Evolutionary conservation across 1,284 basidiomycete species (phyloP), one percentile per base, ranked within the genome.

Genomic region (Papiliotrema fonsecae): DNA sequence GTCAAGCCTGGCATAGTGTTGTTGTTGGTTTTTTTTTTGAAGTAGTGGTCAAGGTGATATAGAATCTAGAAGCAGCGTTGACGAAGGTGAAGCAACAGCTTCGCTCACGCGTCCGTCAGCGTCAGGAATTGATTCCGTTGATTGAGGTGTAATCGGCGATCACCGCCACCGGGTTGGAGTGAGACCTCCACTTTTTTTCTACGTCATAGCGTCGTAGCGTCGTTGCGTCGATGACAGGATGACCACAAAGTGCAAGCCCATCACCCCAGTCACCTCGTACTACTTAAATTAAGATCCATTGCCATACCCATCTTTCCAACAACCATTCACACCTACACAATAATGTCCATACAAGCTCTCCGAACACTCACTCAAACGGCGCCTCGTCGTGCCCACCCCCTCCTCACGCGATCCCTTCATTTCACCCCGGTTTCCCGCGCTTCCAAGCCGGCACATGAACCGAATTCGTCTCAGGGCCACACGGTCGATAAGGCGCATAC

Each of bases 1-100:
- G 72, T 74, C 27, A 74, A 57, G 14, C 72, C 72, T 32, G 65
- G 65, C 72, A 74, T 73, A 9, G 27, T 63, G 37, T 30, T 25
- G 25, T n/a, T n/a, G n/a, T n/a, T n/a, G n/a, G n/a, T n/a, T n/a
- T n/a, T n/a, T n/a, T n/a, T n/a, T n/a, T n/a, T n/a, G n/a, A n/a
- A n/a, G n/a, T n/a, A n/a, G n/a, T n/a, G n/a, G n/a, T n/a, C n/a
- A n/a, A n/a, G n/a, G n/a, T n/a, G n/a, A n/a, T n/a, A n/a, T n/a
- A n/a, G n/a, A n/a, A n/a, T n/a, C n/a, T n/a, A n/a, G 5, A 32
- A 13, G 19, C 24, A 38, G 21, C 34, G 31, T 42, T 5, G 31
- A 26, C 22, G 42, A 40, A 34, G 36, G 30, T 32, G 27, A 30
- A 18, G 16, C n/a, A 18, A 34, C 18, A 16, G n/a, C n/a, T 19